A percentile compares a stretch with the other conserved stretches of the same genome.
Conservation (phyloP, 306 rosid species). For the Trichosanthes truncata region DNA sequence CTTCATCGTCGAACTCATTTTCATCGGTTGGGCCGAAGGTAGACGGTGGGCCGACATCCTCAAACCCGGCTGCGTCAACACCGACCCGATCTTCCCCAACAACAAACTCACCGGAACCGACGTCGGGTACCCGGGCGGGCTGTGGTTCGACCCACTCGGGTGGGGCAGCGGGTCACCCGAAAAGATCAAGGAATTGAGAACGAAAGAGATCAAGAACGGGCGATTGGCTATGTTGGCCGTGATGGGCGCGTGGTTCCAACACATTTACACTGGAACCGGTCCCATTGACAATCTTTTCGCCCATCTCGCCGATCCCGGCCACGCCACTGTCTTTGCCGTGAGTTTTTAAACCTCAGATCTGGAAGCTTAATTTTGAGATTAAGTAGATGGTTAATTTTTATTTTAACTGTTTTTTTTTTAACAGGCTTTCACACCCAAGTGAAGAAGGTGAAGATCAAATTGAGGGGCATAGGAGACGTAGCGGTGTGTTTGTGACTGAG, state of each 20-base stretch:
- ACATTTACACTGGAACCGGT: conserved; percentile 63
- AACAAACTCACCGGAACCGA: conserved; percentile 74
- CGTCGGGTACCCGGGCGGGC: conserved; percentile 66
- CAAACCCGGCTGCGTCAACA: conserved; percentile 61
- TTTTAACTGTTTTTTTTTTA: neutral
- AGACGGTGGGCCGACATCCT: conserved; percentile 68
- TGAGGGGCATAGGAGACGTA: neutral
- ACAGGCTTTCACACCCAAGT: conserved; percentile 69
- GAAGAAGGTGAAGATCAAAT: conserved; percentile 13
- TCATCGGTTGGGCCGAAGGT: conserved; percentile 78
- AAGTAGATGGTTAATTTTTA: neutral
- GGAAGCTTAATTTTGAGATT: neutral
- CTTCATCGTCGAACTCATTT: conserved; percentile 45
- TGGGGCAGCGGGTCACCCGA: conserved; percentile 75
- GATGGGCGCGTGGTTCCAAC: conserved; percentile 79
- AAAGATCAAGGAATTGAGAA: conserved; percentile 60
- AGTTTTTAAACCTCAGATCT: neutral
- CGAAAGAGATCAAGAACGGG: conserved; percentile 71
- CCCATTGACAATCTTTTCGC: conserved; percentile 77
- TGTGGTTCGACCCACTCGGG: conserved; percentile 68
- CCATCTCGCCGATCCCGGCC: conserved; percentile 78
- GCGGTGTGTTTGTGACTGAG: neutral
- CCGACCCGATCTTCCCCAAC: conserved; percentile 71
- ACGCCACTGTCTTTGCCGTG: conserved; percentile 59
- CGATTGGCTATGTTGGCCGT: conserved; percentile 73